Percentiles rank a stretch among this genome's conserved stretches.
phyloP scores from a whole-genome alignment of 805 yeast genomes.

The Sugiyamaella boreocaroliniensis region DNA sequence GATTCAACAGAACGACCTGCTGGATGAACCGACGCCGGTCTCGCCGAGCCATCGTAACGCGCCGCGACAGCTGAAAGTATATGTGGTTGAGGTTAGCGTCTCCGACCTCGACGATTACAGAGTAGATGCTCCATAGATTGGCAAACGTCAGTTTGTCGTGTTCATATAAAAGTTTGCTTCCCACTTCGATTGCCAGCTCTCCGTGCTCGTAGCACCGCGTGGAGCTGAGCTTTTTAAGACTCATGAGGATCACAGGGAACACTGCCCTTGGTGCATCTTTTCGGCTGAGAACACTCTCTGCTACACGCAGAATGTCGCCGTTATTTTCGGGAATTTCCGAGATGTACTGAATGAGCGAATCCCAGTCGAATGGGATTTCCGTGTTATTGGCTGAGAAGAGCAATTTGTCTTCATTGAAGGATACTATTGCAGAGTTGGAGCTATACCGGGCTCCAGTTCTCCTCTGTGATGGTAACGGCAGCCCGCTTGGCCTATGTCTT shows the following conservation, averaged over 20 bases:
- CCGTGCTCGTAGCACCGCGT: background rate
- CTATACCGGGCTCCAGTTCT: background rate
- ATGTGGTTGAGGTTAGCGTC: constrained; percentile 3
- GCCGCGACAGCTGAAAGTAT: background rate
- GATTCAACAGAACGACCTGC: background rate
- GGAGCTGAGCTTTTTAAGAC: background rate
- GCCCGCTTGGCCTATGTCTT: too few relatives aligned
- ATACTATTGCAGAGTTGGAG: background rate
- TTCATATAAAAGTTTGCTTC: background rate
- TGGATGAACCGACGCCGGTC: background rate
- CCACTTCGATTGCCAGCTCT: background rate
- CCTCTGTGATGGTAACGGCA: too few relatives aligned
- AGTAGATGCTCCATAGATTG: constrained; percentile 1
- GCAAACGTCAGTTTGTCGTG: background rate
- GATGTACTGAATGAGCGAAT: background rate
- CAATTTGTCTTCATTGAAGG: background rate
- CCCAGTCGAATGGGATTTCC: background rate
- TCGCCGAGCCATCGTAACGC: background rate
- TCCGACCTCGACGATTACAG: constrained; percentile 6
- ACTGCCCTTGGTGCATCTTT: background rate
- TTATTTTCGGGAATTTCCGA: background rate
- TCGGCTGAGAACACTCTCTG: background rate
- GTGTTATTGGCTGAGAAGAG: background rate
- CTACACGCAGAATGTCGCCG: background rate
- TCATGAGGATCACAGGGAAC: background rate